Percentiles rank a stretch among this genome's conserved stretches.
Evolutionary conservation across 371 early-diverging fungal genomes (phyloP).

Genomic region (Rhizopus sp.): DNA sequence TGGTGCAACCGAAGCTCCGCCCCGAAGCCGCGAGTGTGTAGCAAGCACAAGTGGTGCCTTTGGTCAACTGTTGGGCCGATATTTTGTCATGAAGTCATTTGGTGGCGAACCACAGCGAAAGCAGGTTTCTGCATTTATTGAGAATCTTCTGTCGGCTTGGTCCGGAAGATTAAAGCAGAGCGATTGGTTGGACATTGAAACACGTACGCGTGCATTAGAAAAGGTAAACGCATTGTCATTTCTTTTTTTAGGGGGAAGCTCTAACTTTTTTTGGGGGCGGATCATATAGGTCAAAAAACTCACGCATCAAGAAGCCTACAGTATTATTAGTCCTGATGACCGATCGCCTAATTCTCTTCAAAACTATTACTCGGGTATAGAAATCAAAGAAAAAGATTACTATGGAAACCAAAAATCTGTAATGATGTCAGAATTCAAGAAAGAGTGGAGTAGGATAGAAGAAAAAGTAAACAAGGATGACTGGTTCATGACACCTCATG

Average conservation of each 20-base stretch:
- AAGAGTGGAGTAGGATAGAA: conserved; percentile 33
- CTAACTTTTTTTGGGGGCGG: neutral
- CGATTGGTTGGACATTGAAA: conserved; percentile 58
- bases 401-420: conserved; percentile 47
- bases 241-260: neutral
- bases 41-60: conserved; percentile 35
- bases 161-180: conserved; percentile 36
- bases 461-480: conserved; percentile 45
- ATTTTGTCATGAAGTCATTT: conserved; percentile 51
- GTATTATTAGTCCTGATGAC: conserved; percentile 47
- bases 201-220: conserved; percentile 44
- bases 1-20: conserved; percentile 37
- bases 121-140: conserved; percentile 35
- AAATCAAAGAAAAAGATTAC: conserved; percentile 30
- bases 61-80: conserved; percentile 58
- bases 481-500: conserved; percentile 62
- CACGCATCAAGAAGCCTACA: conserved; percentile 53
- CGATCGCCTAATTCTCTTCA: conserved; percentile 43
- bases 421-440: conserved; percentile 19
- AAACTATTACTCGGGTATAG: conserved; percentile 42
- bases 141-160: conserved; percentile 32
- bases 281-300: conserved; percentile 25
- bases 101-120: conserved; percentile 38
- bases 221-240: conserved; percentile 34
- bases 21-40: conserved; percentile 53